phyloP scores from a whole-genome alignment of 495 filamentous ascomycete genomes.

The Xylaria longipes region DNA sequence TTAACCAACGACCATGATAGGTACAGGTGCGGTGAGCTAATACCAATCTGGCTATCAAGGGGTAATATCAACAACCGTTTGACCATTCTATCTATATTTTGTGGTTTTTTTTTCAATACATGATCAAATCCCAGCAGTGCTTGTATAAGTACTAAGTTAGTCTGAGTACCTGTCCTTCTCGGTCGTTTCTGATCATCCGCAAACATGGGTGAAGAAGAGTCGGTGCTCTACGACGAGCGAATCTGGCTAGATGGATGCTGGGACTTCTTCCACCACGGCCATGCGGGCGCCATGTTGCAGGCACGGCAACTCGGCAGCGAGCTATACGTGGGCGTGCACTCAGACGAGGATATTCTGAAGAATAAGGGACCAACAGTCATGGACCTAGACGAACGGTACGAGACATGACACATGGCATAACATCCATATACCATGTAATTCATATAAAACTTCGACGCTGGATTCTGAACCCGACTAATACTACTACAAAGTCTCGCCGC shows the following conservation, averaged over 20 bases:
- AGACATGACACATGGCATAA: constrained; percentile 9
- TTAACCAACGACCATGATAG: neutral
- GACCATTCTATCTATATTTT: neutral
- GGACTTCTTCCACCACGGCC: constrained; percentile 98
- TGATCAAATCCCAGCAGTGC: neutral
- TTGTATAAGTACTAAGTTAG: neutral
- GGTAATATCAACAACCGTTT: neutral
- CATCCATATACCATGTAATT: constrained; percentile 19
- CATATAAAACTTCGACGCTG: neutral
- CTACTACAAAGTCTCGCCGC: constrained; percentile 64
- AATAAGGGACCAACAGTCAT: constrained; percentile 99
- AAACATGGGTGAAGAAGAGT: constrained; percentile 39
- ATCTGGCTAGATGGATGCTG: constrained; percentile 99
- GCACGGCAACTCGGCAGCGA: constrained; percentile 84
- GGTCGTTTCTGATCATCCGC: neutral
- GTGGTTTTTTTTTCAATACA: neutral
- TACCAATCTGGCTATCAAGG: neutral
- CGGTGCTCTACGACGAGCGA: constrained; percentile 65
- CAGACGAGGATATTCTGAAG: constrained; percentile 89
- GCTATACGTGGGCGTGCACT: constrained; percentile 90
- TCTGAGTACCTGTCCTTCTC: neutral
- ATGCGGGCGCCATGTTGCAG: constrained; percentile 96
- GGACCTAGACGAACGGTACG: constrained; percentile 84
- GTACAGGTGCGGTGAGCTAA: neutral
- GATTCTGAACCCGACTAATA: constrained; percentile 25